These are phyloP conservation scores for Hibiscus syriacus DNA, from an alignment of 345 rosid genomes.

Conservation along the genomic window DNA sequence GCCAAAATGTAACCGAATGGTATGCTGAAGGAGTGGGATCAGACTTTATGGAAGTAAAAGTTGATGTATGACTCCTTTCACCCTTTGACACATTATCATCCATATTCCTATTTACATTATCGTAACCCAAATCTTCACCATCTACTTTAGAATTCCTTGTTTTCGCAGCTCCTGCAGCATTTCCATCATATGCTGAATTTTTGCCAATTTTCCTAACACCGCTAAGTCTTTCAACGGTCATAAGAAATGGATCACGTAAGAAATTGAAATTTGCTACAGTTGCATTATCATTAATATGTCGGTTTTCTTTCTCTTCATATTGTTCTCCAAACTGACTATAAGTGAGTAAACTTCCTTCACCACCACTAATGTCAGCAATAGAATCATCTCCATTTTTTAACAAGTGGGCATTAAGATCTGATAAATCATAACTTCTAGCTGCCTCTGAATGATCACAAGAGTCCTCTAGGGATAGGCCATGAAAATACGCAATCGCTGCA, in stretches of 20 bases:
- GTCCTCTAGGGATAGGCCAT: conserved; percentile 33
- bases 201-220: conserved; percentile 27
- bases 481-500: conserved; percentile 63
- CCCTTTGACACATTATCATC: conserved; percentile 24
- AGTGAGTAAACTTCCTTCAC: conserved; percentile 22
- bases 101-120: conserved; percentile 18
- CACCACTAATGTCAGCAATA: conserved; percentile 3
- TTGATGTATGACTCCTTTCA: conserved; percentile 24
- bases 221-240: conserved; percentile 43
- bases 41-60: conserved; percentile 27
- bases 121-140: conserved; percentile 21
- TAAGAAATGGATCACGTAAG: conserved; percentile 58
- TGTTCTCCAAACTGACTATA: conserved; percentile 21
- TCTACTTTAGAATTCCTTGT: conserved; percentile 18
- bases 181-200: conserved; percentile 22
- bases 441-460: conserved; percentile 30
- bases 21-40: conserved; percentile 27
- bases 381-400: conserved; percentile 31
- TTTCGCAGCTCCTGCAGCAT: conserved; percentile 21
- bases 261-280: conserved; percentile 27
- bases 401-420: conserved; percentile 33
- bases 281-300: conserved; percentile 16
- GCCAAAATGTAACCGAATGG: conserved; percentile 26
- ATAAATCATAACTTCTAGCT: conserved; percentile 32
- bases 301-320: conserved; percentile 18